Evolutionary conservation across 305 asterid genomes (phyloP).

Genomic region (Solanum hybrid): DNA sequence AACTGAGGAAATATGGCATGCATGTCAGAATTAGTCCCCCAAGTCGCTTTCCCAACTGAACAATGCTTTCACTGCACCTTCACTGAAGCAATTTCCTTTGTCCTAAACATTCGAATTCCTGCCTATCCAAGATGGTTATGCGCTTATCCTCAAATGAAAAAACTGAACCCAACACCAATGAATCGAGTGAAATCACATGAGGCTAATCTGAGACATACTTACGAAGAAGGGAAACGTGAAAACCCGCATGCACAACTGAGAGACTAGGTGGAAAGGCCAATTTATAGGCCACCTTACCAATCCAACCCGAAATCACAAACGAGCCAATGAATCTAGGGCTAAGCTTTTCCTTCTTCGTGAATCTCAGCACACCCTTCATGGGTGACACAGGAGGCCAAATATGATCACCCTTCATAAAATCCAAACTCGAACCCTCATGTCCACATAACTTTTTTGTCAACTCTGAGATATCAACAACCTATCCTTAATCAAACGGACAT

Average conservation of each 20-base stretch:
- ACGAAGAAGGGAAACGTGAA: not conserved
- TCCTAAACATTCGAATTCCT: not conserved
- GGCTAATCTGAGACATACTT: too few relatives aligned
- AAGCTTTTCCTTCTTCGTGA: not conserved
- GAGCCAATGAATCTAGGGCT: not conserved
- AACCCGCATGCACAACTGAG: not conserved
- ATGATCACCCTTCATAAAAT: not conserved
- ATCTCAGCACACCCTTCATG: not conserved
- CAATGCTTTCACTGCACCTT: not conserved
- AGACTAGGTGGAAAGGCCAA: not conserved
- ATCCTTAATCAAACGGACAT: not conserved
- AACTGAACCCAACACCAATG: not conserved
- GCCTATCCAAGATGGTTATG: not conserved
- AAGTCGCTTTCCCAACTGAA: not conserved
- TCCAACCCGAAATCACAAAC: not conserved
- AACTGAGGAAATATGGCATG: not conserved
- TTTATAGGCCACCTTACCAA: not conserved
- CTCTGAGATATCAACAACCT: not conserved
- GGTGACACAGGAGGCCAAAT: not conserved
- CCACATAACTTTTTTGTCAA: not conserved
- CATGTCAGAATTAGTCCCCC: not conserved
- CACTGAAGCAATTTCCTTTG: not conserved
- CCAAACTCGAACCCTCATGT: not conserved
- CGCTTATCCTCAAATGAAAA: not conserved
- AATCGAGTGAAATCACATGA: not conserved